These are phyloP conservation scores for Akebia trifoliata DNA, from an alignment of 164 flowering plant species.

Conservation along the genomic window DNA sequence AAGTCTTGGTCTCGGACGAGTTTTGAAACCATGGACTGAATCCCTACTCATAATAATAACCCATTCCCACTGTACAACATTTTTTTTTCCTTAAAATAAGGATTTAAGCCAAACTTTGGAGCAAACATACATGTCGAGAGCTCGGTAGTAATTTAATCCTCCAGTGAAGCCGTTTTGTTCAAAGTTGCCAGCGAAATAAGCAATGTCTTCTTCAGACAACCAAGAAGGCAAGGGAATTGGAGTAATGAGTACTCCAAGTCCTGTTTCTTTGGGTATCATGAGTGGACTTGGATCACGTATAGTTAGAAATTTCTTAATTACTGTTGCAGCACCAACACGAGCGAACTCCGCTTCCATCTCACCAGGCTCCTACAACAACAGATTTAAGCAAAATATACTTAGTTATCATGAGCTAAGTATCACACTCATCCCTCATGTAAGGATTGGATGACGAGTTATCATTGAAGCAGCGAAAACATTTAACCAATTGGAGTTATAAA, in stretches of 20 bases:
- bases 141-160: conserved; percentile 67
- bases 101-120: no score
- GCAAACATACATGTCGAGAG: conserved; percentile 48
- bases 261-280: conserved; percentile 32
- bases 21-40: no score
- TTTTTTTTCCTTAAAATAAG: no score
- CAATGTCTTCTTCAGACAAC: conserved; percentile 57
- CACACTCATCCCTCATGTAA: no score
- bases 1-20: no score
- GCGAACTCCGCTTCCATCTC: conserved; percentile 52
- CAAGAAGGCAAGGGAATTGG: conserved; percentile 43
- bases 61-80: no score
- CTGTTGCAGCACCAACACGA: conserved; percentile 22
- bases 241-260: conserved; percentile 15
- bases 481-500: no score
- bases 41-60: no score
- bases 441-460: no score
- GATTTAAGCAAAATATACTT: no score
- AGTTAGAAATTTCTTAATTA: conserved; percentile 34
- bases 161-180: conserved; percentile 61
- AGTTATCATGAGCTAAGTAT: no score
- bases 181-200: conserved; percentile 47
- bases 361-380: conserved; percentile 22
- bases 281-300: conserved; percentile 37
- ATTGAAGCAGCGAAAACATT: no score